Evolutionary conservation across 768 basidiomycete species (phyloP), one percentile per base, ranked within the genome.

Genomic region (Trametes cinnabarina): DNA sequence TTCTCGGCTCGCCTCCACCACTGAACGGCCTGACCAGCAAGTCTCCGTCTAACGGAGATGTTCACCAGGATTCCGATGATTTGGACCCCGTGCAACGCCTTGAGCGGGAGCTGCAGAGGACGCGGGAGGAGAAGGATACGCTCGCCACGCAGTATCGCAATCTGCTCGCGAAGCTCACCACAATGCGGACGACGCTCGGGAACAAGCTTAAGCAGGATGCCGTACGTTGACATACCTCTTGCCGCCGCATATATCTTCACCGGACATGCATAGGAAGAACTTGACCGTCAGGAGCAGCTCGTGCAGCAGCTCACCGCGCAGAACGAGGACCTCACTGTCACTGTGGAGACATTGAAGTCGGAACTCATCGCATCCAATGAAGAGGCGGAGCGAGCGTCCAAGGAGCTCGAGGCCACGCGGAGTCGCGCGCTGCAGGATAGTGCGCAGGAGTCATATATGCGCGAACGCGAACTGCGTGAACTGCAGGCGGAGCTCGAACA

Each of bases 181-280:
- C 88, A 32, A 98, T 99, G 95, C 84, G 95, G 22, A 91, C 87
- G 35, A 90, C 92, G 20, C 78, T 98, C 50, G 94, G 95, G 30
- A 95, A 92, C 69, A 98, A 98, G 73, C 79, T 98, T 54, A 86
- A 90, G 72, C 92, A 96, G 72, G 97, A 98, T 73, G 97, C 97
- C 66, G 97, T 98, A 77, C 64, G 87, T 39, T 8, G 5, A 43
- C 39, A 20, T 44, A 50, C 30, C 19, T 15, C 53, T 23, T 42
- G 4, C 30, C 39, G 12, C 39, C 26, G n/a, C n/a, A 34, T 28
- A 52, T 55, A 46, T 51, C 60, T 58, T 57, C 32, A 56, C 32
- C 37, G 49, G 58, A 39, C 63, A 34, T 43, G 71, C 61, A 55
- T 77, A 99, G 96, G 97, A 98, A 85, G 97, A 98, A 80, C 87